A percentile compares a stretch with the other conserved stretches of the same genome.
Conservation (phyloP, 2,329 filamentous ascomycete genomes). For the Trematosphaeria pertusa region DNA sequence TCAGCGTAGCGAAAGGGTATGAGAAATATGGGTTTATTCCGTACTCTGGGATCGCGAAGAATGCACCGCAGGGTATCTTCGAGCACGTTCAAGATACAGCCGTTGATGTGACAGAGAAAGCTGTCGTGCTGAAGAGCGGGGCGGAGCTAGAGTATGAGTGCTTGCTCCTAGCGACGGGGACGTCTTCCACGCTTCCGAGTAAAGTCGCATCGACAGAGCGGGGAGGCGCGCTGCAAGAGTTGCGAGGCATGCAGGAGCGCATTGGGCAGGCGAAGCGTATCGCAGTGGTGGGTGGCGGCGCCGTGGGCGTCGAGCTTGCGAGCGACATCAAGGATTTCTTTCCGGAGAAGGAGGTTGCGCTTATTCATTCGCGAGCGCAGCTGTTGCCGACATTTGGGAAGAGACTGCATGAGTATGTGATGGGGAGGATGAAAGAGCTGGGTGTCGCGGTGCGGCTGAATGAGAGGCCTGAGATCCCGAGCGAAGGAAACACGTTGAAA, state of each 20-base stretch:
- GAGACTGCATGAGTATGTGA: slow-evolving; percentile 48
- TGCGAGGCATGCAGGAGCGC: slow-evolving; percentile 55
- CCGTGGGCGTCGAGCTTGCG: slow-evolving; percentile 68
- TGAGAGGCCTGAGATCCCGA: slow-evolving; percentile 54
- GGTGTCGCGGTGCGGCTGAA: slow-evolving; percentile 60
- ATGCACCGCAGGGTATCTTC: slow-evolving; percentile 44
- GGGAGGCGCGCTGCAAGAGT: slow-evolving; percentile 50
- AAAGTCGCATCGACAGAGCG: slow-evolving; percentile 56
- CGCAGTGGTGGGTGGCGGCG: slow-evolving; percentile 61
- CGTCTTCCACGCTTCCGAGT: slow-evolving; percentile 56
- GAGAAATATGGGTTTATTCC: slow-evolving; percentile 68
- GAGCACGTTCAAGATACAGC: slow-evolving; percentile 55
- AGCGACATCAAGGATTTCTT: slow-evolving; percentile 65
- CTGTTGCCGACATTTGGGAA: slow-evolving; percentile 61
- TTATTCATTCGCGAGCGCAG: slow-evolving; percentile 64
- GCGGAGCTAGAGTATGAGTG: slow-evolving; percentile 61
- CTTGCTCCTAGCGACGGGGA: slow-evolving; percentile 65
- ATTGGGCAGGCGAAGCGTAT: slow-evolving; percentile 57
- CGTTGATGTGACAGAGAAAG: slow-evolving; percentile 43
- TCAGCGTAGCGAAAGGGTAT: slow-evolving; percentile 62
- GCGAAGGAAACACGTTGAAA: slow-evolving; percentile 49
- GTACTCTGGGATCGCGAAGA: slow-evolving; percentile 53
- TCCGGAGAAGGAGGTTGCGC: slow-evolving; percentile 62
- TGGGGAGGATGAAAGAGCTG: slow-evolving; percentile 54
- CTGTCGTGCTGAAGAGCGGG: slow-evolving; percentile 53